Conservation (phyloP, 163 green algal species). For the Scenedesmus sp. region DNA sequence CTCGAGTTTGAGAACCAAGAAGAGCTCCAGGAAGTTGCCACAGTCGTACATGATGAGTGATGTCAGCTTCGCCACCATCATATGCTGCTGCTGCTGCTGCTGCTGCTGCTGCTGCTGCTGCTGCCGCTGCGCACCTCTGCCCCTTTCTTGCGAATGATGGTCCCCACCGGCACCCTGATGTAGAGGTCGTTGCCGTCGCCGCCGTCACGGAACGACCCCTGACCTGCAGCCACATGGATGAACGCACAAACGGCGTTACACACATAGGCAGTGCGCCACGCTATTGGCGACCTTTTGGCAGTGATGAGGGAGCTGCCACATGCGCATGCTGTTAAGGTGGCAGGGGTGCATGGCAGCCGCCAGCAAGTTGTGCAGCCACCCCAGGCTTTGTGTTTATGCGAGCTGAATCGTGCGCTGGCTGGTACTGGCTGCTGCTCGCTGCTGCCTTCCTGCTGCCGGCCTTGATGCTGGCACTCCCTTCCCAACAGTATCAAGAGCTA, state of each 20-base stretch:
- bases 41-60: neutral
- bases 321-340: neutral
- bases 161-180: conserved; percentile 88
- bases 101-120: conserved; percentile 30
- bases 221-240: conserved; percentile 29
- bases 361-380: no score
- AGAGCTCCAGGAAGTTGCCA: no score
- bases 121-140: conserved; percentile 35
- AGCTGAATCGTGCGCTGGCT: no score
- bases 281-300: neutral
- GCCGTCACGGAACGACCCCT: conserved; percentile 77
- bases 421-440: no score
- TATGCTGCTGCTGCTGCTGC: neutral
- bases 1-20: no score
- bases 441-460: no score
- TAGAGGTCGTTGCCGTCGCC: conserved; percentile 76
- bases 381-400: no score
- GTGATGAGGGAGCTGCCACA: neutral
- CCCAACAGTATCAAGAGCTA: no score
- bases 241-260: neutral
- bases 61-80: neutral
- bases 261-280: no score
- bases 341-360: no score
- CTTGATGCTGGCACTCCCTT: no score
- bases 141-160: conserved; percentile 85